Conservation (phyloP, 352 stramenopile species). For the Phytophthora sp. region DNA sequence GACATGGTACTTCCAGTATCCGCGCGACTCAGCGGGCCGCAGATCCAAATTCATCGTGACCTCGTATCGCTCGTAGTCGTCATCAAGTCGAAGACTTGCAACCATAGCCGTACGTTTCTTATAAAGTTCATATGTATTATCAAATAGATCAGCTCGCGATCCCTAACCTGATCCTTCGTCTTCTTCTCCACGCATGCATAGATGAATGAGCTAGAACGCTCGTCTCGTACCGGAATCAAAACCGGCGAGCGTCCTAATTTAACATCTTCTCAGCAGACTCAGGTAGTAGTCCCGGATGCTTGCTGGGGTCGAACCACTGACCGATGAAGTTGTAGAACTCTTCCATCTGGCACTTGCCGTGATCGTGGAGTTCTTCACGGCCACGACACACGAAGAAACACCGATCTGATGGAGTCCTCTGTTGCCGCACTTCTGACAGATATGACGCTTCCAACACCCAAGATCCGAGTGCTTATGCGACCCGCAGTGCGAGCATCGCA, state of each 20-base stretch:
- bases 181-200: neutral
- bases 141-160: neutral
- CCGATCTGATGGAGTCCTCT: neutral
- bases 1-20: too few relatives aligned
- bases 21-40: too few relatives aligned
- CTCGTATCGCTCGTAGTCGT: too few relatives aligned
- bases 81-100: too few relatives aligned
- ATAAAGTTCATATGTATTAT: neutral
- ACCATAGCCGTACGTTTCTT: neutral
- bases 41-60: too few relatives aligned
- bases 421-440: neutral
- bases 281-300: neutral
- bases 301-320: neutral
- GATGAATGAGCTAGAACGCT: neutral
- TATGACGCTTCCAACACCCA: neutral
- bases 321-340: conserved; percentile 4
- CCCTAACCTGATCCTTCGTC: too few relatives aligned
- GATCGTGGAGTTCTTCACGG: neutral
- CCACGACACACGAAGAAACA: neutral
- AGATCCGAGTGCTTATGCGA: too few relatives aligned
- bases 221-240: conserved; percentile 14
- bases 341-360: neutral
- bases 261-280: conserved; percentile 2
- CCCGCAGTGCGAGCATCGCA: too few relatives aligned
- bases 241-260: conserved; percentile 21